Base-by-base conservation (phyloP, 805 yeast species). In the Saccharomycopsis sp. region DNA sequence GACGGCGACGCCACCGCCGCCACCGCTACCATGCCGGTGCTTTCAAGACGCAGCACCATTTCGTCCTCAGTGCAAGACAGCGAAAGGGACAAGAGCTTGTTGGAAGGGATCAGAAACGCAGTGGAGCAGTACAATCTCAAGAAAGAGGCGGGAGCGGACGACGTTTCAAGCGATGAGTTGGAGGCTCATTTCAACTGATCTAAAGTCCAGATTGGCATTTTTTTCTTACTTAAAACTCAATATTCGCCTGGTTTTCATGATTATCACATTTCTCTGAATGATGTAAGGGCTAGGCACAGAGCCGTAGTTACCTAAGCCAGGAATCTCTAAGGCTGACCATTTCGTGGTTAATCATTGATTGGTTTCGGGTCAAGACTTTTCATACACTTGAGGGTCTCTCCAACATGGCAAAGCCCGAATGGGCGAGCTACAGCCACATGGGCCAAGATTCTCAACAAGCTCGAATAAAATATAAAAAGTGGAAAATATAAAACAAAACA, bases 131-230 rank as follows among this genome's bases (percentile, higher is more conserved):
- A 50, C 45, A 49, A 50, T 18, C 30, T 41, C 6, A 44, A 47
- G 6, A 31, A 41, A 25, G 52, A 45, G 18, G 51, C 41, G 1
- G 53, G 64, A 9, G 69, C 66, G 4, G 69, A 66, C 30, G 65
- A 62, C 31, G 61, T 69, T 23, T 64, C 71, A 6, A 64, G 67
- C 34, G 81, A 76, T 48, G 83, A 77, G 54, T 67, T 75, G 44
- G 83, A 76, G 52, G 68, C 81, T 1, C 63, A 61, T 23, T 44
- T 18, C 13, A 18, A 38, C n/a, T n/a, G n/a, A n/a, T n/a, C n/a
- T n/a, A n/a, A n/a, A n/a, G n/a, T n/a, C n/a, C n/a, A n/a, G n/a
- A n/a, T n/a, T n/a, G n/a, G n/a, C n/a, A n/a, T n/a, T n/a, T n/a
- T n/a, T n/a, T n/a, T n/a, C n/a, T n/a, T n/a, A n/a, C n/a, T n/a